Evolutionary conservation across 352 stramenopile genomes (phyloP), one percentile per base, ranked within the genome.

Genomic region (Thraustochytrium striatum): DNA sequence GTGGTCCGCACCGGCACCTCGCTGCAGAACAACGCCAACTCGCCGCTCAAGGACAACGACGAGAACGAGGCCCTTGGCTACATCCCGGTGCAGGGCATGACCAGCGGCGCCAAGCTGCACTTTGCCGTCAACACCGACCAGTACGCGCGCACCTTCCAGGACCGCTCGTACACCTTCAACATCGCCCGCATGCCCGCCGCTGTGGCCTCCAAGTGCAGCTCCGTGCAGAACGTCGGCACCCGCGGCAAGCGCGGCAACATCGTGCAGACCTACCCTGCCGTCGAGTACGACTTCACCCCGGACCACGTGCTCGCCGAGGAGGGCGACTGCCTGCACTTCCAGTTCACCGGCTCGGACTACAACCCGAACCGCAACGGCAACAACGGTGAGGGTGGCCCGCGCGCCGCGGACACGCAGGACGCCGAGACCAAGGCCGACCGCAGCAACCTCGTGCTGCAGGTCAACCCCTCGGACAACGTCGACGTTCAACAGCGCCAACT

Each of bases 211-310:
- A 35, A 19, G 32, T 62, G 65, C 38, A 2, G 41, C n/a, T 82
- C 68, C 47, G 75, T 86, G 28, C 83, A 82, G 69, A 86, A 86
- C 57, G n/a, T 87, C 16, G 85, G 84, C 69, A 81, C 84, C 2
- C 70, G 82, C 50, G 84, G 84, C 39, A 87, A 87, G 79, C 57
- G 82, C 9, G 84, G 84, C 28, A 87, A 87, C 79, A 87, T 87
- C 61, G 84, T 87, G 30, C 82, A 87, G 62, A 81, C 82, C 16
- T 87, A 86, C 47, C 84, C 84, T 33, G 57, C 80, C 16, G 84
- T 87, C 33, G 84, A 87, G 80, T 86, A 86, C 69, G 82, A 86
- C 69, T 87, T 85, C 61, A 57, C 80, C 5, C 65, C 84, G 19
- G 79, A 81, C 81, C 38, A 57, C 19, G 52, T 87, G 1, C 44